A percentile compares a stretch with the other conserved stretches of the same genome.
Evolutionary conservation across 768 basidiomycete species (phyloP).

Genomic region (Crucibulum laeve): DNA sequence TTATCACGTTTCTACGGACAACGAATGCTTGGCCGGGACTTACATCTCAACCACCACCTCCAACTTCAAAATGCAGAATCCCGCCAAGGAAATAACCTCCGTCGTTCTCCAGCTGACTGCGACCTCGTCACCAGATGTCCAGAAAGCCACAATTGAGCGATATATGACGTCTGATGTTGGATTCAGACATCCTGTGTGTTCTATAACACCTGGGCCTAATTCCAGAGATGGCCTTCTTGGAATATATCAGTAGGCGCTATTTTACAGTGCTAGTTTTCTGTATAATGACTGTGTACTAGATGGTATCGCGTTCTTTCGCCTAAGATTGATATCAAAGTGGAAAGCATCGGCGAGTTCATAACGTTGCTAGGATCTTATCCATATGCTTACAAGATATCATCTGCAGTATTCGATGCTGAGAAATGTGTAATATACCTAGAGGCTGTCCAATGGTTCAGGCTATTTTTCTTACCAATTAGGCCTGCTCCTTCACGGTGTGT

Average conservation of each 20-base stretch:
- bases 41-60: not conserved
- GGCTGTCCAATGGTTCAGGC: conserved; percentile 47
- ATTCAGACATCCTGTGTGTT: conserved; percentile 57
- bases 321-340: conserved; percentile 32
- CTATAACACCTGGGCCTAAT: conserved; percentile 37
- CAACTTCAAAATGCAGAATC: conserved; percentile 46
- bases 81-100: conserved; percentile 39
- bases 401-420: conserved; percentile 43
- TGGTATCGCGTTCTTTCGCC: conserved; percentile 68
- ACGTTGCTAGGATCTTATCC: not conserved
- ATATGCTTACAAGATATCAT: not conserved
- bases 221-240: conserved; percentile 53
- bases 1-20: no score
- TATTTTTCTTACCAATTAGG: conserved; percentile 40
- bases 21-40: no score
- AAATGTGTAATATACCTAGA: conserved; percentile 44
- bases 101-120: conserved; percentile 44
- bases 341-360: conserved; percentile 36
- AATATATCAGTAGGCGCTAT: conserved; percentile 49
- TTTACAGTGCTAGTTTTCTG: not conserved
- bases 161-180: conserved; percentile 53
- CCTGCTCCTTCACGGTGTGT: conserved; percentile 43
- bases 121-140: conserved; percentile 42
- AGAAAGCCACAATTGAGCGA: conserved; percentile 39
- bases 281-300: conserved; percentile 18